Percentiles rank a stretch among this genome's conserved stretches.
Conservation (phyloP, 2,329 filamentous ascomycete species). For the Penicillium janthinellum region DNA sequence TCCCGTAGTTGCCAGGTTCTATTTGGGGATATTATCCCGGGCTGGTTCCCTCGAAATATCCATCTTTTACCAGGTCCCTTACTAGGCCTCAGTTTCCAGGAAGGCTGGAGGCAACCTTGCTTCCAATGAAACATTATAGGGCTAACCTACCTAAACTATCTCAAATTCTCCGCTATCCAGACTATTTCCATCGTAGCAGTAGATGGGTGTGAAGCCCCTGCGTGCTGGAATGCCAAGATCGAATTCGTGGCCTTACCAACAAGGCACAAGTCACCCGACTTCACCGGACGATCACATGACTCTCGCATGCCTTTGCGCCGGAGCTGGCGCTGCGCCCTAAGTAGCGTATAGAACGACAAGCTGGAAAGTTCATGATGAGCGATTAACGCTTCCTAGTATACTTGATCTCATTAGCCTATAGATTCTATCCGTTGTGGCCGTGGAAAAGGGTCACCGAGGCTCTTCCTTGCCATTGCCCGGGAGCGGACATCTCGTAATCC, state of each 20-base stretch:
- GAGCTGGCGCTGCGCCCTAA: slow-evolving; percentile 10
- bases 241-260: slow-evolving; percentile 1
- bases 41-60: too few relatives aligned
- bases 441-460: slow-evolving; percentile 12
- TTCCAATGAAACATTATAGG: too few relatives aligned
- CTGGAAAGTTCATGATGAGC: slow-evolving; percentile 1
- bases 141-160: too few relatives aligned
- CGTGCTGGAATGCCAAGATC: background rate
- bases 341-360: background rate
- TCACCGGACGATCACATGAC: slow-evolving; percentile 17
- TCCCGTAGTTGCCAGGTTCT: too few relatives aligned
- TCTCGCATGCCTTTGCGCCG: slow-evolving; percentile 15
- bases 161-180: too few relatives aligned
- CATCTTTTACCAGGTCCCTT: too few relatives aligned
- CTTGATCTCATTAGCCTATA: background rate
- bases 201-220: background rate
- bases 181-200: background rate
- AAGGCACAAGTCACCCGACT: slow-evolving; percentile 8
- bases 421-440: slow-evolving; percentile 3
- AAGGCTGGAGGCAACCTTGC: too few relatives aligned
- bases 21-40: too few relatives aligned
- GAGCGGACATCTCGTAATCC: slow-evolving; percentile 27
- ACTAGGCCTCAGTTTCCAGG: too few relatives aligned
- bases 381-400: background rate
- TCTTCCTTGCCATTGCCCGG: slow-evolving; percentile 16